A percentile compares a stretch with the other conserved stretches of the same genome.
Evolutionary conservation across 2,329 filamentous ascomycete species (phyloP).

Genomic region (Fusarium multiceps): DNA sequence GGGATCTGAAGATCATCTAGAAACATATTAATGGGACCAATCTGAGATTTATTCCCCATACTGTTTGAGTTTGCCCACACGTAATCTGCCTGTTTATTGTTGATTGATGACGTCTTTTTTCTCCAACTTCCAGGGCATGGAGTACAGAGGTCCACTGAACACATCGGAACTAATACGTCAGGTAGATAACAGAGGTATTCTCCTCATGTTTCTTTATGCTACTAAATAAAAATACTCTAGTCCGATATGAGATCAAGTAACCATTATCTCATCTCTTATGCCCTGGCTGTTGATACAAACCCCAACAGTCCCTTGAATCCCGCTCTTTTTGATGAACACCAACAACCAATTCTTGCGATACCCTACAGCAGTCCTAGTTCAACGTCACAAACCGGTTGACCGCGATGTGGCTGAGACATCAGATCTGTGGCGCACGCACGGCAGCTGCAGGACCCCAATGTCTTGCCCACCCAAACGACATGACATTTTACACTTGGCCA

Average conservation of each 20-base stretch:
- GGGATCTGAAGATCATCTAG: neutral
- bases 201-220: neutral
- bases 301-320: no score
- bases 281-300: no score
- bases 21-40: neutral
- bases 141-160: accelerated
- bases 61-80: neutral
- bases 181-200: neutral
- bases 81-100: accelerated
- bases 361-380: neutral
- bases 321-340: no score
- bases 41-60: neutral
- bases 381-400: accelerated
- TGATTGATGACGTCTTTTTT: neutral
- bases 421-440: neutral
- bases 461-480: neutral
- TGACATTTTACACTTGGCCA: no score
- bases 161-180: accelerated
- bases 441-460: neutral
- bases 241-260: neutral
- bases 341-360: neutral
- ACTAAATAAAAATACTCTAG: no score
- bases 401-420: neutral
- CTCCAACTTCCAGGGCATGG: neutral
- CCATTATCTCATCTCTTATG: no score